Conservation (phyloP, 1,139 yeast species). For the Nadsonia starkeyi-henricii region DNA sequence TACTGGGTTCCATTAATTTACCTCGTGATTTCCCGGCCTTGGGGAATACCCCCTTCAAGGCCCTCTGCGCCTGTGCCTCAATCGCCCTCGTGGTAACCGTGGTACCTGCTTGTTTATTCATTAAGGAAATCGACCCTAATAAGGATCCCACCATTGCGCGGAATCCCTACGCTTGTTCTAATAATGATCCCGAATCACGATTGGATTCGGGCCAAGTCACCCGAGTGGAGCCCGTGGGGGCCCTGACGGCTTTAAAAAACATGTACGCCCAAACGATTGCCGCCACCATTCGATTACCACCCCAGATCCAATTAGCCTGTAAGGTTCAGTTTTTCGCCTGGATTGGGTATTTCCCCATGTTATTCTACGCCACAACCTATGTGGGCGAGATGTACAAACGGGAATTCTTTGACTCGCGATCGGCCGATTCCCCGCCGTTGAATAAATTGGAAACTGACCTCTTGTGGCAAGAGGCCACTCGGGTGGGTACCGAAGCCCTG, state of each 20-base stretch:
- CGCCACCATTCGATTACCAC: conserved; percentile 10
- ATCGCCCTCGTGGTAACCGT: conserved; percentile 28
- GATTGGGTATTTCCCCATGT: conserved; percentile 27
- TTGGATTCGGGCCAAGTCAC: neutral
- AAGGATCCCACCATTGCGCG: neutral
- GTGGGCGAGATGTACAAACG: conserved; percentile 27
- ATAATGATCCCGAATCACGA: neutral
- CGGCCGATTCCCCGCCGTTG: conserved; percentile 11
- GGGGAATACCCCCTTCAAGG: conserved; percentile 38
- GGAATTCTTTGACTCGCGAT: conserved; percentile 11
- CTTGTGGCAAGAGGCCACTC: conserved; percentile 18
- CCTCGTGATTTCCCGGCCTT: conserved; percentile 23
- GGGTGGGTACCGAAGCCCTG: conserved; percentile 27
- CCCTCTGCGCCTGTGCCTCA: conserved; percentile 33
- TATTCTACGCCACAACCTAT: conserved; percentile 28
- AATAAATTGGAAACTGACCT: conserved; percentile 9
- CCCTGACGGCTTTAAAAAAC: neutral
- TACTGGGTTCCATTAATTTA: conserved; percentile 32
- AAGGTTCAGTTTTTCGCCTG: conserved; percentile 24
- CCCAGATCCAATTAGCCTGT: conserved; percentile 18
- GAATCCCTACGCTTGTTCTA: neutral
- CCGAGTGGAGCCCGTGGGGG: neutral
- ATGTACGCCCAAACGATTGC: neutral
- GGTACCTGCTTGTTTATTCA: conserved; percentile 26
- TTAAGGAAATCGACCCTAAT: conserved; percentile 23